Evolutionary conservation across 2,329 filamentous ascomycete genomes (phyloP).

Genomic region (Fusarium ramigenum): DNA sequence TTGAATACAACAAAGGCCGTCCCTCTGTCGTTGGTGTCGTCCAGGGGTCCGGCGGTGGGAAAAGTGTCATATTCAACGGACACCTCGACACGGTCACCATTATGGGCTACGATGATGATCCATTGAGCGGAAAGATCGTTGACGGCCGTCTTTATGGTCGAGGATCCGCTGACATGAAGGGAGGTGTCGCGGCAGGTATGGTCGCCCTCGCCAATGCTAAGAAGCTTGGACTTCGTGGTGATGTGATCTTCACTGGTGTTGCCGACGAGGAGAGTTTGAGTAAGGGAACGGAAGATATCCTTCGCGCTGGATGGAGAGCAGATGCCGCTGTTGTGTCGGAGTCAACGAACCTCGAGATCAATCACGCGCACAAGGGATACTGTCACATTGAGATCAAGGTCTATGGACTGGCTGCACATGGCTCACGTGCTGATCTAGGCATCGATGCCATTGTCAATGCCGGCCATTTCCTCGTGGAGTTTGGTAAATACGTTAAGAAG

Average conservation of each 20-base stretch:
- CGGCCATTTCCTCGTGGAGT: constrained; percentile 56
- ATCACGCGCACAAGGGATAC: constrained; percentile 62
- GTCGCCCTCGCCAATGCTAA: constrained; percentile 52
- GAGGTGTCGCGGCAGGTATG: constrained; percentile 58
- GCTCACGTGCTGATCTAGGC: constrained; percentile 55
- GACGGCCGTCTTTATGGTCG: constrained; percentile 56
- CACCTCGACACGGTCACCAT: constrained; percentile 63
- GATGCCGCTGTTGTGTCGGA: constrained; percentile 62
- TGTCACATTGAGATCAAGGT: constrained; percentile 56
- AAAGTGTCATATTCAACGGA: constrained; percentile 62
- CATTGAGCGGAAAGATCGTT: constrained; percentile 54
- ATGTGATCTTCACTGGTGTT: constrained; percentile 63
- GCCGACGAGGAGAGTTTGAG: constrained; percentile 63
- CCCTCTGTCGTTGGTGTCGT: constrained; percentile 61
- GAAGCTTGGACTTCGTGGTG: constrained; percentile 52
- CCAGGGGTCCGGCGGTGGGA: constrained; percentile 57
- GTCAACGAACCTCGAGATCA: constrained; percentile 55
- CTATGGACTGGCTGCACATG: constrained; percentile 54
- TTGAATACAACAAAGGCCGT: constrained; percentile 57
- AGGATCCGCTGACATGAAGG: constrained; percentile 62
- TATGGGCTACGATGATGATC: constrained; percentile 56
- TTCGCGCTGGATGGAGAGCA: constrained; percentile 62
- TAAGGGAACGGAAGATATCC: constrained; percentile 60
- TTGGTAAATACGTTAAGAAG: constrained; percentile 53
- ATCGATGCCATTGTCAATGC: constrained; percentile 60